Evolutionary conservation across 2,329 filamentous ascomycete species (phyloP).

Genomic region (Apiospora arundinis): DNA sequence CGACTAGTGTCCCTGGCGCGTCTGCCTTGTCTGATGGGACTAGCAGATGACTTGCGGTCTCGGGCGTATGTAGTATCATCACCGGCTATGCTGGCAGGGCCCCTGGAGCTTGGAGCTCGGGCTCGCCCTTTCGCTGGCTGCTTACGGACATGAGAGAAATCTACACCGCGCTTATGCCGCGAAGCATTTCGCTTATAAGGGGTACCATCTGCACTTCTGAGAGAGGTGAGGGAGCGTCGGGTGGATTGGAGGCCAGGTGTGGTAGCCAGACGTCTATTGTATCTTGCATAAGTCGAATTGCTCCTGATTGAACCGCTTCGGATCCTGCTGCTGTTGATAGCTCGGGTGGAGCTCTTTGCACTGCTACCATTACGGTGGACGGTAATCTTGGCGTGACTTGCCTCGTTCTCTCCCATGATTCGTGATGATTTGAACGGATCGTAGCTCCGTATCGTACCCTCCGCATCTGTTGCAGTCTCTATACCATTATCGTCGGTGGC

Average conservation of each 20-base stretch:
- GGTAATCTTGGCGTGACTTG: conserved; percentile 70
- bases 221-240: conserved; percentile 54
- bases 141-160: conserved; percentile 59
- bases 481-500: conserved; percentile 50
- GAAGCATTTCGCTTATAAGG: conserved; percentile 50
- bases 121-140: conserved; percentile 32
- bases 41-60: conserved; percentile 32
- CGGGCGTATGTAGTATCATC: conserved; percentile 37
- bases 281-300: conserved; percentile 37
- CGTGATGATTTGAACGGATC: conserved; percentile 82
- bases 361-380: conserved; percentile 63
- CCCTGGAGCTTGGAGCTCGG: conserved; percentile 27
- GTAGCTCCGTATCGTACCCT: conserved; percentile 68
- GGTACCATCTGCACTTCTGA: conserved; percentile 53
- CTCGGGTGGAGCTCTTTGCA: conserved; percentile 35
- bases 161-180: conserved; percentile 59
- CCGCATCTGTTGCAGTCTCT: conserved; percentile 42
- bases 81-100: conserved; percentile 37
- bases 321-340: conserved; percentile 37
- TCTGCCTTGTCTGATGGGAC: conserved; percentile 30
- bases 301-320: conserved; percentile 44
- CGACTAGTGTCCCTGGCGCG: conserved; percentile 25
- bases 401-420: conserved; percentile 53
- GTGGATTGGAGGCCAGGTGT: conserved; percentile 42
- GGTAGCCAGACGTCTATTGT: conserved; percentile 37